A percentile compares a stretch with the other conserved stretches of the same genome.
Evolutionary conservation across 129 eudicot genomes (phyloP).

Genomic region (Dittrichia graveolens): DNA sequence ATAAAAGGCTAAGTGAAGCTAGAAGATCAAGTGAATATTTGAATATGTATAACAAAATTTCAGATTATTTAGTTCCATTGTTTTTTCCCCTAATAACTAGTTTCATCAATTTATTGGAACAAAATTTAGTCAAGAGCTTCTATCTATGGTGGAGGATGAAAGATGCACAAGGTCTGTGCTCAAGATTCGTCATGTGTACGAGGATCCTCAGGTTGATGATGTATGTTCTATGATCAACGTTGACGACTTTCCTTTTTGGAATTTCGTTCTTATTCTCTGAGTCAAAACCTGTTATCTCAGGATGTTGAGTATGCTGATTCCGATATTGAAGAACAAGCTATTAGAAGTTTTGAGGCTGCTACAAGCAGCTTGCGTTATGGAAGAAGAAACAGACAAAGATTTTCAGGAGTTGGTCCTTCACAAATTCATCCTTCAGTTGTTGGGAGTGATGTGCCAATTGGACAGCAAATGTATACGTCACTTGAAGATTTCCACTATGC

Average conservation of each 20-base stretch:
- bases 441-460: conserved; percentile 29
- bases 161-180: conserved; percentile 45
- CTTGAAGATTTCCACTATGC: conserved; percentile 53
- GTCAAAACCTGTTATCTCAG: conserved; percentile 40
- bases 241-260: neutral
- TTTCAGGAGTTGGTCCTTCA: conserved; percentile 50
- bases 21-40: neutral
- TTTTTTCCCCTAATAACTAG: neutral
- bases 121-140: conserved; percentile 63
- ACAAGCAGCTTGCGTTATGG: conserved; percentile 42
- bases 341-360: conserved; percentile 51
- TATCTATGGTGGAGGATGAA: conserved; percentile 58
- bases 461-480: conserved; percentile 38
- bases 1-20: neutral
- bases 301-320: conserved; percentile 48
- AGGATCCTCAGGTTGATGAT: conserved; percentile 41
- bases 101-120: conserved; percentile 4
- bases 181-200: conserved; percentile 27
- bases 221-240: conserved; percentile 39
- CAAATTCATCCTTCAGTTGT: conserved; percentile 34
- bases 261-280: conserved; percentile 12
- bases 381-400: conserved; percentile 50
- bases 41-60: too few species aligned
- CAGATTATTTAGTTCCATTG: neutral
- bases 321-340: conserved; percentile 56